Evolutionary conservation across 768 basidiomycete genomes (phyloP).

Genomic region (Mycena galericulata): DNA sequence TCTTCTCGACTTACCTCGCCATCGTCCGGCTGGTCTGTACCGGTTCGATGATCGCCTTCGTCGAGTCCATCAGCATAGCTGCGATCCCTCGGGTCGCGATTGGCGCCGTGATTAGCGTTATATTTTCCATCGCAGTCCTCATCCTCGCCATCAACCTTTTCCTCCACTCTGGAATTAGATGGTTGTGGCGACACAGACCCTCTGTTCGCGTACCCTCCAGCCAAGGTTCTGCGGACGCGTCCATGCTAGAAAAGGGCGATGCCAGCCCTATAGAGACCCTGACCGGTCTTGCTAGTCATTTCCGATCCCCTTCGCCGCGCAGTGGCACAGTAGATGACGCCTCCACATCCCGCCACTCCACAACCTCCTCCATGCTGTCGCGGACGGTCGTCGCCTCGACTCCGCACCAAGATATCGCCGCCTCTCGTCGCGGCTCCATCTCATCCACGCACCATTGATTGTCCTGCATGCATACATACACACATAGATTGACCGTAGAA

Average conservation of each 20-base stretch:
- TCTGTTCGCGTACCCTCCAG: conserved; percentile 23
- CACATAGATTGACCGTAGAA: conserved; percentile 14
- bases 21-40: conserved; percentile 77
- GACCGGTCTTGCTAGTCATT: conserved; percentile 18
- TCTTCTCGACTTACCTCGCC: conserved; percentile 75
- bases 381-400: neutral
- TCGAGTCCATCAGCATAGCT: conserved; percentile 69
- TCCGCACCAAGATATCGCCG: conserved; percentile 6
- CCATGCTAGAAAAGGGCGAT: conserved; percentile 55
- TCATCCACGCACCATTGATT: conserved; percentile 19
- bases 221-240: conserved; percentile 44
- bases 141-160: conserved; percentile 76
- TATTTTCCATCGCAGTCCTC: conserved; percentile 78
- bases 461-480: conserved; percentile 13
- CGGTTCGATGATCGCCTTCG: conserved; percentile 81
- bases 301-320: conserved; percentile 17
- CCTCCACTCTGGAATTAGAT: conserved; percentile 58
- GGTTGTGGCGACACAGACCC: conserved; percentile 42
- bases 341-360: conserved; percentile 19
- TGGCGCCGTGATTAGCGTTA: conserved; percentile 77
- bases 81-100: conserved; percentile 88
- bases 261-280: conserved; percentile 25
- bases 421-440: conserved; percentile 9
- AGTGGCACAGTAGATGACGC: conserved; percentile 17
- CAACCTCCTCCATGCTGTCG: conserved; percentile 18